Percentiles rank a stretch among this genome's conserved stretches.
These are phyloP conservation scores for Wolfiporia cocos DNA, from an alignment of 1,284 basidiomycete genomes.

Conservation along the genomic window DNA sequence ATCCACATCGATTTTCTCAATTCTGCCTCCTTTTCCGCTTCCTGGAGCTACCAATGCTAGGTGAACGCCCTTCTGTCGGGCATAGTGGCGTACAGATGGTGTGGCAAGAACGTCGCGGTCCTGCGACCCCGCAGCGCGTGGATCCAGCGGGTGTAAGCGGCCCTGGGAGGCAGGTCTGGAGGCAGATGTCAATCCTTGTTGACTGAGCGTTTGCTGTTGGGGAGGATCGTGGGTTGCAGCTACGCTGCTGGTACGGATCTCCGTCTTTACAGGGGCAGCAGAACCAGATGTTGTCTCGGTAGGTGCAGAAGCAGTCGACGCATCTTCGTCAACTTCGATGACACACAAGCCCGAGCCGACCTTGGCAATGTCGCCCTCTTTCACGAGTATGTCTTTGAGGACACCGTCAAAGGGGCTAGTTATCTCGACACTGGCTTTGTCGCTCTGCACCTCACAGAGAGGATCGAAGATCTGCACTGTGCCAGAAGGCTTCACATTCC, in stretches of 20 bases:
- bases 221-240: too few relatives aligned
- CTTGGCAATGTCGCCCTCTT: constrained; percentile 82
- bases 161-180: not conserved
- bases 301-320: constrained; percentile 12
- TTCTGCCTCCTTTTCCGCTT: constrained; percentile 69
- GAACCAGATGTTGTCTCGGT: not conserved
- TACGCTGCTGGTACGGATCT: not conserved
- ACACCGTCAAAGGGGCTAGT: constrained; percentile 85
- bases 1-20: constrained; percentile 75
- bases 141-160: constrained; percentile 64
- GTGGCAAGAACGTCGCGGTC: constrained; percentile 51
- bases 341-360: constrained; percentile 82
- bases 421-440: constrained; percentile 93
- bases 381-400: constrained; percentile 67
- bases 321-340: constrained; percentile 74
- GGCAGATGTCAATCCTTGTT: constrained; percentile 12
- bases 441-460: constrained; percentile 90
- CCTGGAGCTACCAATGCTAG: constrained; percentile 57
- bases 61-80: constrained; percentile 61
- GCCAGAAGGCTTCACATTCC: constrained; percentile 57
- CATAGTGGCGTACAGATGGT: constrained; percentile 77
- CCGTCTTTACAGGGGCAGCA: not conserved
- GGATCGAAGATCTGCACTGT: constrained; percentile 76
- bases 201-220: not conserved
- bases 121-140: constrained; percentile 27